Conservation (phyloP, 164 flowering plant genomes). For the Stephania cephalantha region DNA sequence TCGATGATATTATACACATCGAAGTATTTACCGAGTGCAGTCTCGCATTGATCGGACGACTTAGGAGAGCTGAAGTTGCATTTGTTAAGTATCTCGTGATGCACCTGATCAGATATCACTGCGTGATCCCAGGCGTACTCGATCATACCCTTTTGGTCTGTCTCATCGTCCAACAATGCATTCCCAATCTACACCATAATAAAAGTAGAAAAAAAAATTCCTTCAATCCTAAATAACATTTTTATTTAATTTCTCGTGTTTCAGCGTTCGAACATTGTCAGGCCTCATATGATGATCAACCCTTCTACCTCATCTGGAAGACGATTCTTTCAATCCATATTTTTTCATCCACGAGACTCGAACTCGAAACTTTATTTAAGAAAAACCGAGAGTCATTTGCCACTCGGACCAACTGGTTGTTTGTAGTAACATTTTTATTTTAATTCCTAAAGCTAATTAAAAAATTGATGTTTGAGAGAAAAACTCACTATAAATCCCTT, state of each 20-base stretch:
- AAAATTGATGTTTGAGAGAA: background rate
- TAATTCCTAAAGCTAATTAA: background rate
- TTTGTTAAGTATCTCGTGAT: constrained; percentile 25
- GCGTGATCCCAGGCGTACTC: constrained; percentile 83
- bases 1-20: constrained; percentile 55
- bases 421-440: too few relatives aligned
- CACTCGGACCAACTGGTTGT: background rate
- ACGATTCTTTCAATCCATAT: too few relatives aligned
- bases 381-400: background rate
- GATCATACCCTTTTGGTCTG: constrained; percentile 60
- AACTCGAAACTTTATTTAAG: background rate
- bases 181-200: constrained; percentile 55
- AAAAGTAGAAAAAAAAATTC: too few relatives aligned
- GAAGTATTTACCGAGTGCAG: constrained; percentile 32
- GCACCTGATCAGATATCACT: constrained; percentile 54
- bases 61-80: constrained; percentile 42
- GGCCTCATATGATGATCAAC: too few relatives aligned
- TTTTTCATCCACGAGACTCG: too few relatives aligned
- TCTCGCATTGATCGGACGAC: constrained; percentile 21
- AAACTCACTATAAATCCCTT: constrained; percentile 57
- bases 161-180: constrained; percentile 53
- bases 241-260: too few relatives aligned
- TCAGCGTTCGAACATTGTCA: too few relatives aligned
- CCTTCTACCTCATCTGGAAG: too few relatives aligned
- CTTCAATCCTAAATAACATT: too few relatives aligned